Conservation (phyloP, 2,329 filamentous ascomycete species). For the Polychaeton citri region DNA sequence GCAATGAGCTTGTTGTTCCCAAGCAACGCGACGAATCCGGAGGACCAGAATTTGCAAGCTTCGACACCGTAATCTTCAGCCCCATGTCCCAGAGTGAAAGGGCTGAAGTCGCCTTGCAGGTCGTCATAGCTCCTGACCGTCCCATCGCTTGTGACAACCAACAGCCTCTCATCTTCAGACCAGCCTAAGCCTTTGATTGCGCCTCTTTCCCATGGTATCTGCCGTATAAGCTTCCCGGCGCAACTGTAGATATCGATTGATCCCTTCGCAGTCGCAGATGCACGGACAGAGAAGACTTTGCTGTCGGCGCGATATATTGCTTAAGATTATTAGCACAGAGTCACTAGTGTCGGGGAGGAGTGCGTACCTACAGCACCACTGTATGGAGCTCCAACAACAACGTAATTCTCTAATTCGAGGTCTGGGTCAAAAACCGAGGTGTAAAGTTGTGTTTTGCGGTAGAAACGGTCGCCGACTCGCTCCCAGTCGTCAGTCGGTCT, state of each 20-base stretch:
- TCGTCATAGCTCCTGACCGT: slow-evolving; percentile 83
- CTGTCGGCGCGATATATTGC: slow-evolving; percentile 79
- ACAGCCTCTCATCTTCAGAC: slow-evolving; percentile 87
- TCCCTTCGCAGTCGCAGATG: slow-evolving; percentile 57
- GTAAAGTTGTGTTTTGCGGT: slow-evolving; percentile 89
- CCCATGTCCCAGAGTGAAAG: slow-evolving; percentile 80
- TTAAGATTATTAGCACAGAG: slow-evolving; percentile 25
- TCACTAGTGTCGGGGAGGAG: slow-evolving; percentile 1
- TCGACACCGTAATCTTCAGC: slow-evolving; percentile 78
- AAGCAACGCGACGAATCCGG: slow-evolving; percentile 84
- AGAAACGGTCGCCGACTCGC: slow-evolving; percentile 83
- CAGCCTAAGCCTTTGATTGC: slow-evolving; percentile 80
- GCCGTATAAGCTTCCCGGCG: slow-evolving; percentile 65
- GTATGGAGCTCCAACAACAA: slow-evolving; percentile 82
- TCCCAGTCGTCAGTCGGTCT: slow-evolving; percentile 86
- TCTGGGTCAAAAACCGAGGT: slow-evolving; percentile 86
- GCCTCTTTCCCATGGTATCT: slow-evolving; percentile 68
- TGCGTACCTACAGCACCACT: slow-evolving; percentile 76
- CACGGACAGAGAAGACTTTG: slow-evolving; percentile 68
- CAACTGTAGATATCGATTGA: slow-evolving; percentile 91
- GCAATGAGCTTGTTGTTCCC: slow-evolving; percentile 76
- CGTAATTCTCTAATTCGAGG: slow-evolving; percentile 87
- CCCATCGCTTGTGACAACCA: slow-evolving; percentile 80
- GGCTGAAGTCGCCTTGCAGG: slow-evolving; percentile 86
- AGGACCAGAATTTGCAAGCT: slow-evolving; percentile 82